Base-by-base conservation (phyloP, 305 asterid genomes). In the Fraxinus sp. region DNA sequence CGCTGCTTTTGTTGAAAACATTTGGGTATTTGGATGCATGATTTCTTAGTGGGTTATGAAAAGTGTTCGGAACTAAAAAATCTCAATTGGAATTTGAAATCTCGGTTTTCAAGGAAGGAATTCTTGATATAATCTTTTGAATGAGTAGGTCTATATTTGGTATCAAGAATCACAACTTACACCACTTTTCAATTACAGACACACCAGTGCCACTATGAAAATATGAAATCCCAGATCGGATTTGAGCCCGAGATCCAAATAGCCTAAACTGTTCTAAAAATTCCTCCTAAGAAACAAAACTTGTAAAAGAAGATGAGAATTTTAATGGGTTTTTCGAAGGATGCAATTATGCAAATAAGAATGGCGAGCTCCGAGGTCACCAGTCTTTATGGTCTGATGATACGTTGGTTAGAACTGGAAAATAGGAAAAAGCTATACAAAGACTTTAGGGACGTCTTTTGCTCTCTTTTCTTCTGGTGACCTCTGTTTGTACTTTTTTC, bases 1-100 rank as follows among this genome's bases (percentile, higher is more conserved):
- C 6, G 89, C 1, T 0, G 89, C 32, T 49, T 85, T 88, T 18
- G 85, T 1, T 1, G 86, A 83, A 0, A 88, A 88, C 37, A 83
- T 28, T 13, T 81, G 37, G 0, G 81, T 49, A 2, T 77, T 77
- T 7, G 80, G n/a, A 44, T 9, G 8, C 87, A 81, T 81, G 41
- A 46, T 80, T 77, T 13, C 57, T 39, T 39, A 6, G 7, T 39
- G 46, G 46, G 46, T n/a, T 55, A 26, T 16, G 22, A 16, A 55
- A 55, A 16, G 22, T 55, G 7, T 4, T 1, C 5, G 18, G 64
- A 52, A 52, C 5, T 26, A 24, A 41, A 52, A 14, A 5, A 1
- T 13, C 62, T 52, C 2, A n/a, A 7, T 16, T 59, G 70, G 18
- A 20, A 59, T 20, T 20, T 8, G n/a, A 22, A n/a, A 57, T 57